phyloP scores from a whole-genome alignment of 148 eudicot species.

The Rhododendron ferrugineum region DNA sequence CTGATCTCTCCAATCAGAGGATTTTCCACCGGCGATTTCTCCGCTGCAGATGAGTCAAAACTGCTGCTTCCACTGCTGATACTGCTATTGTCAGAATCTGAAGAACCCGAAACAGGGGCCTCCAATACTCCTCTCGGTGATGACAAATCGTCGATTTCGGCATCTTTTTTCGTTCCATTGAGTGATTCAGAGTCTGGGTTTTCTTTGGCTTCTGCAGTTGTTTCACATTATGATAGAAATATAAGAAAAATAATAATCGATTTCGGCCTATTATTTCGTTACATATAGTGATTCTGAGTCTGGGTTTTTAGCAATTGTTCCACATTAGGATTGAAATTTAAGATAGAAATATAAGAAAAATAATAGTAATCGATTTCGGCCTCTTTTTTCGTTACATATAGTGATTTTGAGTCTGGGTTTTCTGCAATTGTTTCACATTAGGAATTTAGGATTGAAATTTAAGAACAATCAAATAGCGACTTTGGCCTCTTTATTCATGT shows the following conservation, averaged over 20 bases:
- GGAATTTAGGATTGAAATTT: too few relatives aligned
- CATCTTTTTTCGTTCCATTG: conserved; percentile 6
- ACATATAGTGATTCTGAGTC: conserved; percentile 14
- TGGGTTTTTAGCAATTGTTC: conserved; percentile 15
- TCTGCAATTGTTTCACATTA: not conserved
- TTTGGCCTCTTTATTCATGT: not conserved
- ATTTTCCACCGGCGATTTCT: not conserved
- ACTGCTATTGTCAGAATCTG: conserved; percentile 37
- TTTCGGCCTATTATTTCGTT: not conserved
- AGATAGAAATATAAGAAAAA: too few relatives aligned
- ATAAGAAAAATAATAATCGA: not conserved
- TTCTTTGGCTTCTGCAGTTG: conserved; percentile 20
- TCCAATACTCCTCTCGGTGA: conserved; percentile 88
- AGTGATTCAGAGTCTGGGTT: conserved; percentile 19
- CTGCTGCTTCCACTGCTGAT: conserved; percentile 28
- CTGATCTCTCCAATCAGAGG: not conserved
- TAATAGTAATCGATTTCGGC: conserved; percentile 11
- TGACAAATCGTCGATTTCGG: conserved; percentile 18
- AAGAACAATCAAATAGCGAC: too few relatives aligned
- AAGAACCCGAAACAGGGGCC: conserved; percentile 32
- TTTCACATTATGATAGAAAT: not conserved
- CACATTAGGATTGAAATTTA: not conserved
- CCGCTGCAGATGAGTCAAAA: not conserved
- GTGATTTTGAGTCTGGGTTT: conserved; percentile 19
- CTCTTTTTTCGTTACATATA: conserved; percentile 6